These are phyloP conservation scores for Tylopilus plumbeoviolaceoides DNA, from an alignment of 768 basidiomycete species.

Conservation along the genomic window DNA sequence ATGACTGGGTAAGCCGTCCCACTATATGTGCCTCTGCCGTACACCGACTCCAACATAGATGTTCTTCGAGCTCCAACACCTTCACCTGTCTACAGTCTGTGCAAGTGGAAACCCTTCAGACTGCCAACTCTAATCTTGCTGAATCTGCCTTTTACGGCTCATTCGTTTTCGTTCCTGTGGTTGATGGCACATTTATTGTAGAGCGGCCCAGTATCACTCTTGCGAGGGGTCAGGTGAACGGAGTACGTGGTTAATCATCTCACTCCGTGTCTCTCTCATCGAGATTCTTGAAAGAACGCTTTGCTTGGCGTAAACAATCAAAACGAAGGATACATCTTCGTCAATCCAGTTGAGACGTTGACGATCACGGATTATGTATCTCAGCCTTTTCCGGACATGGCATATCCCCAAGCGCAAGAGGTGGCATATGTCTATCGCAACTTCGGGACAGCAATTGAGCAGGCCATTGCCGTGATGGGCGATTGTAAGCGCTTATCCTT, in stretches of 20 bases:
- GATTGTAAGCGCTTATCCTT: background rate
- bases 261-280: background rate
- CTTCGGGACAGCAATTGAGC: constrained; percentile 32
- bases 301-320: constrained; percentile 7
- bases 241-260: background rate
- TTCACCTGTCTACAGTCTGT: constrained; percentile 18
- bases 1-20: background rate
- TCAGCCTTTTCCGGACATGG: constrained; percentile 40
- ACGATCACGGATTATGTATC: constrained; percentile 20
- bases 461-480: constrained; percentile 22
- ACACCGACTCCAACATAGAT: too few relatives aligned
- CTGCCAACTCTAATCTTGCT: constrained; percentile 32
- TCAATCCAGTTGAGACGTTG: constrained; percentile 21
- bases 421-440: constrained; percentile 28
- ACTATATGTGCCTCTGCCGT: too few relatives aligned
- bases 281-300: constrained; percentile 17
- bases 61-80: background rate
- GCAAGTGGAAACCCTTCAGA: constrained; percentile 30
- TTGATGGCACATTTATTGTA: constrained; percentile 3
- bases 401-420: constrained; percentile 18
- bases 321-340: constrained; percentile 31
- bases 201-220: constrained; percentile 5
- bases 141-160: constrained; percentile 11
- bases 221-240: background rate
- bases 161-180: constrained; percentile 6